Percentiles rank a stretch among this genome's conserved stretches.
These are phyloP conservation scores for Yamadazyma sp. DNA, from an alignment of 1,139 yeast species.

Conservation along the genomic window DNA sequence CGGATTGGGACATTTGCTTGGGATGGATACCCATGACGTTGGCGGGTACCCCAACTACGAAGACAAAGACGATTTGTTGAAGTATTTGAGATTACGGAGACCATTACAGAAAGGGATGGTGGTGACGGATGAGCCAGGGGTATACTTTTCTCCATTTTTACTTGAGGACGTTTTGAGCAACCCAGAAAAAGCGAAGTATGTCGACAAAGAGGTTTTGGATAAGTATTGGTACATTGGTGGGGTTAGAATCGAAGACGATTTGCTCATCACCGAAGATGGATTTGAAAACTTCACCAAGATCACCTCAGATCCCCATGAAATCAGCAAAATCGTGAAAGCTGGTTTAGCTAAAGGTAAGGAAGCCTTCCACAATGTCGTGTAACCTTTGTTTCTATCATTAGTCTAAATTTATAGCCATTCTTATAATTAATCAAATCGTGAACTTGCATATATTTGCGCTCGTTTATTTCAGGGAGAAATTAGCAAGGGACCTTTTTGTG, in stretches of 20 bases:
- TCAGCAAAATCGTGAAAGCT: conserved; percentile 68
- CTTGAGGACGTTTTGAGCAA: conserved; percentile 64
- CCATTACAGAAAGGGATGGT: conserved; percentile 74
- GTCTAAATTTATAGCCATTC: too few species aligned
- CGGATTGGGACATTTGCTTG: conserved; percentile 90
- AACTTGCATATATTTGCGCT: too few species aligned
- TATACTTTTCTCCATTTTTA: conserved; percentile 83
- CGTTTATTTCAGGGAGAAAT: conserved; percentile 3
- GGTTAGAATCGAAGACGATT: conserved; percentile 93
- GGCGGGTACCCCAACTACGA: conserved; percentile 85
- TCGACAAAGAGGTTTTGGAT: conserved; percentile 64
- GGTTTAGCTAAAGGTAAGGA: conserved; percentile 66
- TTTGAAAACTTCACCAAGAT: conserved; percentile 78
- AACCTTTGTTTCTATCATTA: conserved; percentile 6
- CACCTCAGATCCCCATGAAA: conserved; percentile 82
- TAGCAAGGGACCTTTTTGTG: not conserved
- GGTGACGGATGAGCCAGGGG: conserved; percentile 93
- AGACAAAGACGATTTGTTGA: conserved; percentile 73
- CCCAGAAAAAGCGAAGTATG: conserved; percentile 57
- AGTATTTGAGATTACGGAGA: conserved; percentile 80
- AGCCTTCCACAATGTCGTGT: conserved; percentile 64
- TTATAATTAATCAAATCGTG: too few species aligned
- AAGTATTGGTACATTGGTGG: conserved; percentile 91
- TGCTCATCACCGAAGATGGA: conserved; percentile 74
- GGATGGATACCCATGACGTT: conserved; percentile 95